Percentiles rank a stretch among this genome's conserved stretches.
These are phyloP conservation scores for Cladobotryum mycophilum DNA, from an alignment of 2,329 filamentous ascomycete genomes.

Conservation along the genomic window DNA sequence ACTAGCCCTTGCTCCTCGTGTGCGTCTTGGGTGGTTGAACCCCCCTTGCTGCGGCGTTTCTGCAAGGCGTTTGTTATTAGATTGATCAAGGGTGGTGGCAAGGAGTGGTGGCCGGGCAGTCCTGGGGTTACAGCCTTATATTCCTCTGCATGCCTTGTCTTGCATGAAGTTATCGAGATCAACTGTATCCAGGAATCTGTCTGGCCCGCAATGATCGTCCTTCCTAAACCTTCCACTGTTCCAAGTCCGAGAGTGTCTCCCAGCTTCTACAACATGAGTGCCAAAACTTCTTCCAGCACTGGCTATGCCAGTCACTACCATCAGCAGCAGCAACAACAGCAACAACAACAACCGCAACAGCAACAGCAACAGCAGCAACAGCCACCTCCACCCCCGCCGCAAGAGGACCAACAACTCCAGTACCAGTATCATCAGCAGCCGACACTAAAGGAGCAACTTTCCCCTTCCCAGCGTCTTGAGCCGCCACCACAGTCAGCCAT, in stretches of 20 bases:
- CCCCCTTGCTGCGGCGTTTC: slow-evolving; percentile 10
- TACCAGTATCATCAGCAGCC: not conserved
- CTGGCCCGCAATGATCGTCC: slow-evolving; percentile 23
- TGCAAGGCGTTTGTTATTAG: slow-evolving; percentile 11
- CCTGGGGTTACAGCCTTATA: slow-evolving; percentile 17
- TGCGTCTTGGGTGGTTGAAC: slow-evolving; percentile 2
- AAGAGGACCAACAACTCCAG: not conserved
- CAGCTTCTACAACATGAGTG: slow-evolving; percentile 6
- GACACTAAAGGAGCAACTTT: not conserved
- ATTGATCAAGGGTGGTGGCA: slow-evolving; percentile 10
- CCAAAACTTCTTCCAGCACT: slow-evolving; percentile 1
- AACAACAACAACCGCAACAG: not conserved
- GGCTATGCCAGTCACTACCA: slow-evolving; percentile 7
- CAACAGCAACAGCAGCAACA: slow-evolving; percentile 2
- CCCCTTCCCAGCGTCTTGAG: slow-evolving; percentile 11
- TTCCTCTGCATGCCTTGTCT: slow-evolving; percentile 13
- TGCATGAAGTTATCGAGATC: slow-evolving; percentile 21
- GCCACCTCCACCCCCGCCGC: not conserved
- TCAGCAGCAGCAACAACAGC: not conserved
- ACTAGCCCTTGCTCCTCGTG: slow-evolving; percentile 13
- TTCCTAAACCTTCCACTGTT: slow-evolving; percentile 19
- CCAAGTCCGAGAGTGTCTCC: slow-evolving; percentile 14
- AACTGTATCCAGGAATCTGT: slow-evolving; percentile 13
- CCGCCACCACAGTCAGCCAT: slow-evolving; percentile 11
- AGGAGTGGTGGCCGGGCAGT: slow-evolving; percentile 6